Base-by-base conservation (phyloP, 1,284 basidiomycete species). In the Cryptococcus sp. region DNA sequence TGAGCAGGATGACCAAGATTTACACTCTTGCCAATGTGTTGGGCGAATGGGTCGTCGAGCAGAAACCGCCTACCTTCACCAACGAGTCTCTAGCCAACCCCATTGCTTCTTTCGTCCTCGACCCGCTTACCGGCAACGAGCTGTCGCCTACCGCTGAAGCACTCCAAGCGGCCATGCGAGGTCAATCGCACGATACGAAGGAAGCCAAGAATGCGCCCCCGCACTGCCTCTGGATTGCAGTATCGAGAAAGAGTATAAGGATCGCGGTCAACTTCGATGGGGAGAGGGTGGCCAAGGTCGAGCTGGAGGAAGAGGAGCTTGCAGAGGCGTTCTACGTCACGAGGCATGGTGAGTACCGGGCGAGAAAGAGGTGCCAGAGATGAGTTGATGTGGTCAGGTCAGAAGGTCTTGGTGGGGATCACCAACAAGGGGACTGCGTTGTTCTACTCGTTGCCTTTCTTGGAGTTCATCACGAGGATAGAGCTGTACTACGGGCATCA, bases 401-500 rank as follows among this genome's bases (percentile, higher is more conserved):
- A 69, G 42, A 65, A 76, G 54, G 82, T 80, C 1, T 68, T 89
- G 18, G 80, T 85, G 14, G 80, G 79, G 14, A 78, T 84, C 54
- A 85, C 82, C 0, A 80, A 80, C 44, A 59, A 77, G 6, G 71
- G 72, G 5, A 76, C 79, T 22, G 80, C 75, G 0, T 68, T 82
- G 5, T 75, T 83, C 11, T 88, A 87, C 71, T 82, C 85, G 0
- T 73, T 88, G 9, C 87, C 87, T 2, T 74, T 77, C 57, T 56
- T 75, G 19, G 62, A 72, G 44, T 66, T 55, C 28, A 66, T 74
- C 43, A 70, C 68, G 2, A 53, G 63, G 12, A 45, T 69, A 26
- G 63, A 68, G 41, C 54, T 73, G 7, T 68, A 56, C 52, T 67
- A 65, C 28, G 67, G 66, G 14, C 45, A 46, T 19, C 48, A 57